These are phyloP conservation scores for peach (Prunus persica) DNA, from an alignment of 306 rosid species.

Conservation along the genomic window DNA sequence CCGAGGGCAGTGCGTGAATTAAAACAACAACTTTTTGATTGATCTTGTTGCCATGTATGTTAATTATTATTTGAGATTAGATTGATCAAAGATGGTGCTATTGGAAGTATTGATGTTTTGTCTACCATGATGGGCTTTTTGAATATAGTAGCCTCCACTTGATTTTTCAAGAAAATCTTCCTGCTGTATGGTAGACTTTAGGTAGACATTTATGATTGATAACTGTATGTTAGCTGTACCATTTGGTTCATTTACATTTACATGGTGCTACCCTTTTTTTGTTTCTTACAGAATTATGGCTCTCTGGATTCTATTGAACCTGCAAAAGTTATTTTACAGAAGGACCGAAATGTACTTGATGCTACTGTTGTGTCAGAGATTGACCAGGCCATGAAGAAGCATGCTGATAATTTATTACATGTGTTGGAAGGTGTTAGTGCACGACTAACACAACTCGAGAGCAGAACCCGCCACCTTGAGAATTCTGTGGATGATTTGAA, in stretches of 20 bases:
- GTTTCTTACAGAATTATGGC: slow-evolving; percentile 52
- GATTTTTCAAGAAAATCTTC: neutral
- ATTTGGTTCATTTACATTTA: slow-evolving; percentile 11
- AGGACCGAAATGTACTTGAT: slow-evolving; percentile 46
- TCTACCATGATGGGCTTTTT: neutral
- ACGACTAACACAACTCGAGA: slow-evolving; percentile 74
- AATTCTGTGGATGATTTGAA: slow-evolving; percentile 76
- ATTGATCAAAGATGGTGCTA: neutral
- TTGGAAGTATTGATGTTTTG: neutral
- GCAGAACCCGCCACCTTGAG: slow-evolving; percentile 69
- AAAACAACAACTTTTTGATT: neutral
- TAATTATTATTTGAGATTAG: neutral
- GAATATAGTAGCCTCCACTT: neutral
- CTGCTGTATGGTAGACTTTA: neutral
- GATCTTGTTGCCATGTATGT: neutral
- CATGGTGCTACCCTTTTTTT: slow-evolving; percentile 8
- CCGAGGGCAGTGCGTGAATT: neutral
- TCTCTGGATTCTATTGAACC: slow-evolving; percentile 73
- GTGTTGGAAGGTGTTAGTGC: slow-evolving; percentile 80
- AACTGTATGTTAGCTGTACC: neutral
- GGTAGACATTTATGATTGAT: neutral
- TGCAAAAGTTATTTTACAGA: slow-evolving; percentile 49
- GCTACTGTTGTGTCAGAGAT: slow-evolving; percentile 62
- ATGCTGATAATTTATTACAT: slow-evolving; percentile 62
- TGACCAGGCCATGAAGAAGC: slow-evolving; percentile 69